These are phyloP conservation scores for Cucurbita ficifolia DNA, from an alignment of 306 rosid species.

Conservation along the genomic window DNA sequence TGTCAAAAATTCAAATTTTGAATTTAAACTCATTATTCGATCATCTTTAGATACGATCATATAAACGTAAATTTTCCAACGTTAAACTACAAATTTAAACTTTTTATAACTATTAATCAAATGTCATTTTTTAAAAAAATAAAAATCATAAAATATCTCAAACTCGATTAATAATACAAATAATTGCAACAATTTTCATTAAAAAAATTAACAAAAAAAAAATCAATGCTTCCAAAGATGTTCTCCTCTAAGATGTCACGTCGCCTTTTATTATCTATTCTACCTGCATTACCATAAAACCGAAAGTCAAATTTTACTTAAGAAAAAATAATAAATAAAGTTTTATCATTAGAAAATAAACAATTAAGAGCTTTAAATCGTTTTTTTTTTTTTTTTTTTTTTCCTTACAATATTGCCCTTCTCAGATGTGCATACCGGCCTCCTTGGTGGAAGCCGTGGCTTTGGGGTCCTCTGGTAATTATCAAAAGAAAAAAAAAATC, in stretches of 20 bases:
- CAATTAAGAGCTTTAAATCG: background rate
- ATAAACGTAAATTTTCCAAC: background rate
- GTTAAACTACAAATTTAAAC: too few relatives aligned
- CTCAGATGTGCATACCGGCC: slow-evolving; percentile 72
- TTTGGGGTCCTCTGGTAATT: slow-evolving; percentile 67
- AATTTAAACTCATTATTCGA: background rate
- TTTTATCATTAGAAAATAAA: too few relatives aligned
- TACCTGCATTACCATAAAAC: background rate
- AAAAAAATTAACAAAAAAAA: background rate
- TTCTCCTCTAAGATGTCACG: background rate
- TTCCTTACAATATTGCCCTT: slow-evolving; percentile 31
- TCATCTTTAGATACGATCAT: background rate
- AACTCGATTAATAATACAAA: background rate
- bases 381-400: background rate
- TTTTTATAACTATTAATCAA: too few relatives aligned
- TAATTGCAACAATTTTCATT: background rate
- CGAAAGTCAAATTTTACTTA: background rate
- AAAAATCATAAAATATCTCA: background rate
- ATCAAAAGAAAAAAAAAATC: background rate
- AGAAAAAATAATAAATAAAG: background rate
- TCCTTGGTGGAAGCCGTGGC: slow-evolving; percentile 84
- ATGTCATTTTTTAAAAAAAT: too few relatives aligned
- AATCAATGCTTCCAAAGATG: background rate
- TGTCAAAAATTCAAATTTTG: background rate
- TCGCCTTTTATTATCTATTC: background rate